Evolutionary conservation across 768 basidiomycete genomes (phyloP), one percentile per base, ranked within the genome.

Genomic region (Rubroboletus satanas): DNA sequence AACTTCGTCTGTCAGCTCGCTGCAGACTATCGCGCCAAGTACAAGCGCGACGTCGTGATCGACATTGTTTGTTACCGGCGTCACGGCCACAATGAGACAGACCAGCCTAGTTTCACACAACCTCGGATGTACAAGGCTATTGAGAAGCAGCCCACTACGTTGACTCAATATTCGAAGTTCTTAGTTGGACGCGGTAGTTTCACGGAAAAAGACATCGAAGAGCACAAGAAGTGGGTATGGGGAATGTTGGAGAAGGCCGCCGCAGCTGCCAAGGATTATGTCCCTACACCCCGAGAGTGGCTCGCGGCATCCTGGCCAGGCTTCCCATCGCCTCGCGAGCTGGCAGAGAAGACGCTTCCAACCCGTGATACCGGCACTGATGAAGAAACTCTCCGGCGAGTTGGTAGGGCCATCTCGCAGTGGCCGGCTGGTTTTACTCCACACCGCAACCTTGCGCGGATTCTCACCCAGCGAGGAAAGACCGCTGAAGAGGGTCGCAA

Each of bases 201-300:
- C 72, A 95, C 93, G 32, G 88, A 93, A 71, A 86, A 88, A 73
- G 95, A 98, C 66, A 92, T 98, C 49, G 94, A 96, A 69, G 95
- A 98, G 68, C 97, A 98, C 79, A 93, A 93, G 80, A 90, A 88
- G 64, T 99, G 97, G 97, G 97, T 99, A 4, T 97, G 93, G 94
- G 93, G 93, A 33, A 96, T 95, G 91, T 79, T 99, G 54, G 97
- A 99, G 74, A 95, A 88, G 73, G 93, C 97, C 8, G 85, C 90
- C n/a, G 84, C 81, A n/a, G 93, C 83, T 9, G 81, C 91, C 12
- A 97, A 98, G 76, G 93, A 98, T 69, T 99, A 99, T 71, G 85
- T 94, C 38, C 93, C 97, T 12, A 89, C 93, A 4, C 83, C 84
- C 65, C 92, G 93, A 68, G 97, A 99, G 68, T 98, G 97, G 97